These are phyloP conservation scores for Phanerodontia chrysosporium DNA, from an alignment of 768 basidiomycete genomes.

Conservation along the genomic window DNA sequence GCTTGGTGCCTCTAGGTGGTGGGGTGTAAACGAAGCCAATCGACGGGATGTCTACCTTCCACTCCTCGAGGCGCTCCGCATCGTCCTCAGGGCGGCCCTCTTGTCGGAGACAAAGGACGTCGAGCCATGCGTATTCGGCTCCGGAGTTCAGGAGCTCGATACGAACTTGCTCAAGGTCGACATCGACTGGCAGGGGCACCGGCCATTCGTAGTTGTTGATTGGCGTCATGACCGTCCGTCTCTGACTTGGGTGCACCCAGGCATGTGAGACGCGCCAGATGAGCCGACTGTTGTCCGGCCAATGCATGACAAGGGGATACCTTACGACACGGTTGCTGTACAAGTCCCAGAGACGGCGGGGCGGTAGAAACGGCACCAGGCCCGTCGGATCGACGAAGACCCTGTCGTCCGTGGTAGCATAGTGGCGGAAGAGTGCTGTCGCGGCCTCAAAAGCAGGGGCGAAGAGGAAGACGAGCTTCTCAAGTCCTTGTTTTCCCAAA, in stretches of 20 bases:
- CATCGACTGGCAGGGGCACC: slow-evolving; percentile 4
- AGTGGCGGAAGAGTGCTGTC: too few species aligned
- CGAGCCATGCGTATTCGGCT: slow-evolving; percentile 4
- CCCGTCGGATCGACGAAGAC: not conserved
- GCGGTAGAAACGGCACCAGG: not conserved
- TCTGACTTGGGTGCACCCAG: not conserved
- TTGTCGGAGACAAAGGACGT: slow-evolving; percentile 6
- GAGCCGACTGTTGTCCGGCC: not conserved
- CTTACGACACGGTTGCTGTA: slow-evolving; percentile 4
- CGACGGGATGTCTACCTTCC: slow-evolving; percentile 5
- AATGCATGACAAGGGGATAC: not conserved
- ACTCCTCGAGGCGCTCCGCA: not conserved
- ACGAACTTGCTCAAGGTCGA: slow-evolving; percentile 1
- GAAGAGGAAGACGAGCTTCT: not conserved
- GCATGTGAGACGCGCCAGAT: slow-evolving; percentile 1
- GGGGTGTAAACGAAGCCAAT: slow-evolving; percentile 1
- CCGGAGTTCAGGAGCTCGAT: slow-evolving; percentile 7
- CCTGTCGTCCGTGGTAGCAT: too few species aligned
- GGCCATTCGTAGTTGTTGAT: slow-evolving; percentile 2
- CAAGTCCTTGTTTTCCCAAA: not conserved
- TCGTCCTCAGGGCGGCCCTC: not conserved
- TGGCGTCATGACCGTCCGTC: not conserved
- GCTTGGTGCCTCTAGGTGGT: too few species aligned
- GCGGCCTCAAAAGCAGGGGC: too few species aligned
- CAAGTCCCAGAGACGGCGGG: slow-evolving; percentile 6